Percentiles rank a stretch among this genome's conserved stretches.
Conservation (phyloP, 306 rosid species). For the Bauhinia variegata region DNA sequence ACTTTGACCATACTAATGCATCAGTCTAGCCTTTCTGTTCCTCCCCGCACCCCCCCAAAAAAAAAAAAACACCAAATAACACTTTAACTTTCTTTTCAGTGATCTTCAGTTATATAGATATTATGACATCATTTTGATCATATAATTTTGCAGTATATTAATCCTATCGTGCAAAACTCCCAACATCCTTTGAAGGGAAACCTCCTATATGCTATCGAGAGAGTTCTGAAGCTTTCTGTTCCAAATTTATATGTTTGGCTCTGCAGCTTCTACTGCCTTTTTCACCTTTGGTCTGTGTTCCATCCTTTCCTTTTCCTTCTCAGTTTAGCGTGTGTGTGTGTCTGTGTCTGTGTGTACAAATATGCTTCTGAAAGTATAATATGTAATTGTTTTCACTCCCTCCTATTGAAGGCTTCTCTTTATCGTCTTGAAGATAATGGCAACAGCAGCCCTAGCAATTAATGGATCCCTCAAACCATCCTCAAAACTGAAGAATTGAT, state of each 20-base stretch:
- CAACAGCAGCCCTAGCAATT: slow-evolving; percentile 11
- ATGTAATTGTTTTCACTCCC: slow-evolving; percentile 20
- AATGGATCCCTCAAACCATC: slow-evolving; percentile 22
- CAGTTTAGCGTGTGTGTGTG: slow-evolving; percentile 9
- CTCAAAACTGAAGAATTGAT: slow-evolving; percentile 2
- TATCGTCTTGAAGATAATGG: slow-evolving; percentile 15
- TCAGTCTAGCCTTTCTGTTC: slow-evolving; percentile 27
- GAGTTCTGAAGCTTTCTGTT: slow-evolving; percentile 95
- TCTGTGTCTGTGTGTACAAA: slow-evolving; percentile 10
- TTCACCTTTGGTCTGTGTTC: slow-evolving; percentile 85
- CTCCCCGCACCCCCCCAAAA: too few relatives aligned
- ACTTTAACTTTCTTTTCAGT: slow-evolving; percentile 21
- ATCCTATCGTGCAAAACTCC: slow-evolving; percentile 89
- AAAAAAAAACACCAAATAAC: too few relatives aligned
- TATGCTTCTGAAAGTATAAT: neutral
- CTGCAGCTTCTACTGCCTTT: slow-evolving; percentile 98
- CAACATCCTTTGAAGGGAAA: slow-evolving; percentile 95
- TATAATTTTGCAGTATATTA: slow-evolving; percentile 80
- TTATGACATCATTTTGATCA: slow-evolving; percentile 39
- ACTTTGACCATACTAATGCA: slow-evolving; percentile 22
- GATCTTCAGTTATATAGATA: neutral
- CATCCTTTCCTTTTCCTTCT: slow-evolving; percentile 3
- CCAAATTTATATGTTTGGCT: slow-evolving; percentile 98
- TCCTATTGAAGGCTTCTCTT: slow-evolving; percentile 23
- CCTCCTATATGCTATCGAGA: slow-evolving; percentile 81